Conservation (phyloP, 352 stramenopile species). For the Phytophthora chlamydospora region DNA sequence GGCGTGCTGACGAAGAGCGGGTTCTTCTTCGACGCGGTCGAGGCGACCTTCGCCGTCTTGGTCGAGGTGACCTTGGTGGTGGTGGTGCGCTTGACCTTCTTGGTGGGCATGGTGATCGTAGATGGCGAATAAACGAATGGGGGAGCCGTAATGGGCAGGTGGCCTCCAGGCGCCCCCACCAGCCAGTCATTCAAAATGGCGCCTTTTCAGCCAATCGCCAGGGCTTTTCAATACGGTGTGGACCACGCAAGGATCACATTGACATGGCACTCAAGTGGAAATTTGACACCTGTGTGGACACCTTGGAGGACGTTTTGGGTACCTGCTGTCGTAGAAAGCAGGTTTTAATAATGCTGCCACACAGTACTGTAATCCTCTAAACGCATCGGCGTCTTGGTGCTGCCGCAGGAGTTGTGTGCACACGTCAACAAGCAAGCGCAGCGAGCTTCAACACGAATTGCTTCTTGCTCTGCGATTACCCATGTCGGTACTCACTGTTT, state of each 20-base stretch:
- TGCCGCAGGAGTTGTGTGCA: no score
- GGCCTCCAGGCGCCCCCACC: constrained; percentile 8
- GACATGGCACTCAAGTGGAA: constrained; percentile 1
- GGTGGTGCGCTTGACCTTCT: constrained; percentile 88
- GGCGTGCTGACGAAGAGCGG: constrained; percentile 95
- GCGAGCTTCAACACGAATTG: no score
- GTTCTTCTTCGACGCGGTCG: constrained; percentile 82
- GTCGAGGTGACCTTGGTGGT: constrained; percentile 61
- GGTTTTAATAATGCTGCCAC: no score
- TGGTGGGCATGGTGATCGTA: constrained; percentile 85
- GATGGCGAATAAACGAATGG: constrained; percentile 90
- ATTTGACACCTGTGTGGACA: no score
- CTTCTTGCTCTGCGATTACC: no score
- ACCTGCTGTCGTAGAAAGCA: no score
- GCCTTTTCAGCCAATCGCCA: constrained; percentile 27
- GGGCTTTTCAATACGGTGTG: not conserved
- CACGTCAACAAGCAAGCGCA: no score
- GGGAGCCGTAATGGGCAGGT: not conserved
- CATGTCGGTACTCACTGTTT: no score
- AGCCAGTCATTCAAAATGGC: constrained; percentile 37
- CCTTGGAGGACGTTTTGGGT: no score
- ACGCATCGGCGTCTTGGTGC: no score
- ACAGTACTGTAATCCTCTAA: no score
- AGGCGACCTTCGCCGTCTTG: constrained; percentile 76
- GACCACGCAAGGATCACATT: not conserved